Conservation (phyloP, 768 basidiomycete genomes). For the Dentipellis sp. region DNA sequence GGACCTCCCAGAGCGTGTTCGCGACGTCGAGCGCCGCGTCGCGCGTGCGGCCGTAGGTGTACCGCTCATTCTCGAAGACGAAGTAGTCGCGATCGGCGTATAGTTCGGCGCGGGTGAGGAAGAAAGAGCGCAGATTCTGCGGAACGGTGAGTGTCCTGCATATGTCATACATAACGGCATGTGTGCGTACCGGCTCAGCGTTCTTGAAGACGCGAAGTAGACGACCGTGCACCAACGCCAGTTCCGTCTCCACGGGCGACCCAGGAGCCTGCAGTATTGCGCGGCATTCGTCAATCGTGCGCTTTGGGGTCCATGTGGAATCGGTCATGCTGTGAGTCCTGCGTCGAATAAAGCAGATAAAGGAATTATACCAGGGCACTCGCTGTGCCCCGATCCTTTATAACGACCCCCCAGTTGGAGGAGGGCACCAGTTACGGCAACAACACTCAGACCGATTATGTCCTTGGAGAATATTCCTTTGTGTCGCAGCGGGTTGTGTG, state of each 20-base stretch:
- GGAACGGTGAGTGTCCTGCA: neutral
- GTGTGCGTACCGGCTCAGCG: constrained; percentile 1
- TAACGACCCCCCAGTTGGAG: too few relatives aligned
- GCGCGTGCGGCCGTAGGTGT: neutral
- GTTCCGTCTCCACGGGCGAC: neutral
- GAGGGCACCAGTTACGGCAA: too few relatives aligned
- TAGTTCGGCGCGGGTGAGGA: constrained; percentile 7
- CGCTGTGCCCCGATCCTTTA: too few relatives aligned
- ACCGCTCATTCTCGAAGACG: neutral
- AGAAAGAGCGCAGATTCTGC: neutral
- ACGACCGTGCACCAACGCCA: neutral
- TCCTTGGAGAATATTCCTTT: too few relatives aligned
- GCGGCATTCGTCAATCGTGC: neutral
- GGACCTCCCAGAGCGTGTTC: neutral
- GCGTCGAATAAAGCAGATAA: too few relatives aligned
- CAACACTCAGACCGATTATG: too few relatives aligned
- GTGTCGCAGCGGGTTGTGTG: too few relatives aligned
- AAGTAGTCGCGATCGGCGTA: constrained; percentile 15
- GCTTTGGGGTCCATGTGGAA: neutral
- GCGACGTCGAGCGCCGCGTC: neutral
- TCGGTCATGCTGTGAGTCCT: too few relatives aligned
- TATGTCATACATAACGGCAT: neutral
- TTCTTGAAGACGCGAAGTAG: neutral
- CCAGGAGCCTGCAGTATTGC: neutral
- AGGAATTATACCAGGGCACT: too few relatives aligned